Evolutionary conservation across 106 monocot species (phyloP), one percentile per base, ranked within the genome.

Genomic region (Apostasia shenzhenica): DNA sequence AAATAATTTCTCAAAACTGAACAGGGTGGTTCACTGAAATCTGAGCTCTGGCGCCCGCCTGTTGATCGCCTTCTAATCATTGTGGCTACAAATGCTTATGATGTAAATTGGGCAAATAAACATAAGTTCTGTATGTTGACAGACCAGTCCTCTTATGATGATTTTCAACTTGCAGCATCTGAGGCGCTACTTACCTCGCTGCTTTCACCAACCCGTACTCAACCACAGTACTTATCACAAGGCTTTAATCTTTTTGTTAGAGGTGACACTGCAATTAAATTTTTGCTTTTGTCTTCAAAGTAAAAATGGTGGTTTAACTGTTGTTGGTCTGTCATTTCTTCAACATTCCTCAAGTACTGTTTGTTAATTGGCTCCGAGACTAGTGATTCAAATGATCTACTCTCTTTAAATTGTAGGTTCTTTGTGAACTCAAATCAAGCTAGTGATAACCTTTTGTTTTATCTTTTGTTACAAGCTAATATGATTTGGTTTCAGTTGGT

Each of bases 21-120:
- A 14, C 83, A 99, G 99, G 87, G 87, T 67, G 99, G 99, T 73
- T 87, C 93, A 42, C 64, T 93, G 57, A 76, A 61, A 68, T 80
- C 84, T 10, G 87, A 85, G 69, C 10, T 47, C 59, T 92, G 89
- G 93, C 78, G 93, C 6, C 65, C 74, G 38, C 63, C 88, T 65
- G 81, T 90, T 50, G 90, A 99, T 71, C 14, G 45, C 8, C 90
- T 93, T 11, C 51, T 99, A 47, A 77, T 90, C 44, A 82, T 41
- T 59, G 82, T 92, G 12, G 85, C 87, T 54, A 81, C 58, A 71
- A 85, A 77, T 57, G 89, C 84, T 55, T 86, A 68, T 72, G 67
- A 81, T 77, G 56, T 38, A 4, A 70, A 73, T 53, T 78, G 76
- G 83, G 67, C 50, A 41, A 72, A 68, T 49, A 76, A 79, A 7